Percentiles rank a stretch among this genome's conserved stretches.
Evolutionary conservation across 352 stramenopile genomes (phyloP).

Genomic region (Globisporangium carolinianum): DNA sequence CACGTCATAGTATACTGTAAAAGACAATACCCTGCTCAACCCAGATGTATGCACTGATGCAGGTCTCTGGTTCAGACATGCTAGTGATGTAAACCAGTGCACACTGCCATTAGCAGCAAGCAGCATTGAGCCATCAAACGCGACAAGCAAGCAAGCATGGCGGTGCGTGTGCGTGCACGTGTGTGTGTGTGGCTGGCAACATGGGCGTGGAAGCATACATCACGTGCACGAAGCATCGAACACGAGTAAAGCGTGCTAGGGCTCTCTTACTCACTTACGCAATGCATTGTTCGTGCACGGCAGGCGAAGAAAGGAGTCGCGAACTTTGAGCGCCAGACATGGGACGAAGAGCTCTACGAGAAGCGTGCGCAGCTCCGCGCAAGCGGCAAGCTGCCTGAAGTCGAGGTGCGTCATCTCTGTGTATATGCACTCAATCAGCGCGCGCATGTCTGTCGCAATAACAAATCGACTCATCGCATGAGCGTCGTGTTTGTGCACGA

Average conservation of each 20-base stretch:
- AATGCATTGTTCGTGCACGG: too few species aligned
- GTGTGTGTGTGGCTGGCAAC: not conserved
- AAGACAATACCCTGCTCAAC: too few species aligned
- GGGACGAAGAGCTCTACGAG: constrained; percentile 73
- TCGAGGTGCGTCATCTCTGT: constrained; percentile 24
- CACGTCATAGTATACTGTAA: too few species aligned
- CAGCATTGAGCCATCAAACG: not conserved
- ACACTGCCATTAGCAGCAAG: not conserved
- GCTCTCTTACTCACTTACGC: too few species aligned
- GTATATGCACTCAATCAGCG: not conserved
- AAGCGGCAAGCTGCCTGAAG: constrained; percentile 50
- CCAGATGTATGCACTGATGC: too few species aligned
- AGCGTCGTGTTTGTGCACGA: too few species aligned
- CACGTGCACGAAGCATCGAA: not conserved
- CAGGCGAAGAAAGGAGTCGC: constrained; percentile 68
- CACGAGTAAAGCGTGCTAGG: too few species aligned
- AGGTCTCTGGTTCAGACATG: too few species aligned
- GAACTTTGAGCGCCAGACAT: constrained; percentile 81
- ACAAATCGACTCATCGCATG: too few species aligned
- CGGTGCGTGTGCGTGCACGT: constrained; percentile 4
- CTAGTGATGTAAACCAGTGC: too few species aligned
- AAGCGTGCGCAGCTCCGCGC: constrained; percentile 70
- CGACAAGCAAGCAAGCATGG: constrained; percentile 2
- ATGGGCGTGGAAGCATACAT: not conserved
- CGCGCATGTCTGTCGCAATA: too few species aligned